These are phyloP conservation scores for Russula virescens DNA, from an alignment of 768 basidiomycete genomes.

Conservation along the genomic window DNA sequence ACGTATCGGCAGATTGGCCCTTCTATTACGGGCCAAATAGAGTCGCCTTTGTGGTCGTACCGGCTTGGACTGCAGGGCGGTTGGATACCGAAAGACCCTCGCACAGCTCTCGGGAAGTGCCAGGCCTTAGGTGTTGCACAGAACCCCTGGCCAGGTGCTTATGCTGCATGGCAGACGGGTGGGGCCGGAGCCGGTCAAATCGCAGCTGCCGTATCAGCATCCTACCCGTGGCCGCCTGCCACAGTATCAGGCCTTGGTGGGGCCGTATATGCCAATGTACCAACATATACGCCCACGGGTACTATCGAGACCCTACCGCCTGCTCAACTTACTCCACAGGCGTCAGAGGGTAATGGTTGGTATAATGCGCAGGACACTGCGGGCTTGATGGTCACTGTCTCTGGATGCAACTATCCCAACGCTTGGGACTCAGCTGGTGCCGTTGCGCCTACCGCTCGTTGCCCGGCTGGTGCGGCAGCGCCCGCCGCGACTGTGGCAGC, in stretches of 20 bases:
- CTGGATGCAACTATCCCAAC: conserved; percentile 60
- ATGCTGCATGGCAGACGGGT: conserved; percentile 66
- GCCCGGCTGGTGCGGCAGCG: conserved; percentile 1
- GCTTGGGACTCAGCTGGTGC: conserved; percentile 38
- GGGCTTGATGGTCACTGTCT: conserved; percentile 50
- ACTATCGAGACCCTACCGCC: conserved; percentile 51
- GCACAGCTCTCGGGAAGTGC: conserved; percentile 62
- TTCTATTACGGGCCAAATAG: conserved; percentile 41
- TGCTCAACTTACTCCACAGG: conserved; percentile 45
- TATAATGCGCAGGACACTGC: conserved; percentile 45
- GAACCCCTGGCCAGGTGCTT: conserved; percentile 37
- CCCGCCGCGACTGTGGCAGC: too few species aligned
- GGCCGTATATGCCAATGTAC: conserved; percentile 34
- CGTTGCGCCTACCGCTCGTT: conserved; percentile 22
- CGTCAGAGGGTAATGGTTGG: conserved; percentile 50
- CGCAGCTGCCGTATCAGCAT: conserved; percentile 36
- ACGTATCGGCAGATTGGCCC: conserved; percentile 45
- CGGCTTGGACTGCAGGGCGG: conserved; percentile 64
- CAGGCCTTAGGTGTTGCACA: conserved; percentile 42
- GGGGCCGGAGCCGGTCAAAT: conserved; percentile 48
- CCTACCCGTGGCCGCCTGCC: conserved; percentile 53
- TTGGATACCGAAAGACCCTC: conserved; percentile 74
- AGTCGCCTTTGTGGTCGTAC: conserved; percentile 65
- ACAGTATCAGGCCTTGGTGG: conserved; percentile 42
- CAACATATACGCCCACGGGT: conserved; percentile 62